A percentile compares a stretch with the other conserved stretches of the same genome.
These are phyloP conservation scores for Capsicum rhomboideum DNA, from an alignment of 257 asterid genomes.

Conservation along the genomic window DNA sequence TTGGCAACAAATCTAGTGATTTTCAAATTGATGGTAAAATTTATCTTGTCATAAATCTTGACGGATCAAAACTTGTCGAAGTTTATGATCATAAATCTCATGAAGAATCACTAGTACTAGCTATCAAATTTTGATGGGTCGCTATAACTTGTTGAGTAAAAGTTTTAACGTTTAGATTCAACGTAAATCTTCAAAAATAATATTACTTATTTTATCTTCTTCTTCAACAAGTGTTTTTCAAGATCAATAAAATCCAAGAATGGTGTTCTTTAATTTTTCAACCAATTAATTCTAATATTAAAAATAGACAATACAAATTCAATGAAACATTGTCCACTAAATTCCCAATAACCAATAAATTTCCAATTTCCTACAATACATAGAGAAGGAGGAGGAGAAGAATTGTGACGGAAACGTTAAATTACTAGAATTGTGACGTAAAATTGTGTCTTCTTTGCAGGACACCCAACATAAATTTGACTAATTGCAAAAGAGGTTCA, in stretches of 20 bases:
- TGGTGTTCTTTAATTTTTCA: neutral
- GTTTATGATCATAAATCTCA: neutral
- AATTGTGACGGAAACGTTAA: neutral
- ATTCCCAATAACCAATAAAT: neutral
- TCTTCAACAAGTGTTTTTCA: neutral
- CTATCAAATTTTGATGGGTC: neutral
- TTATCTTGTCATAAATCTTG: neutral
- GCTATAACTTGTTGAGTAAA: neutral
- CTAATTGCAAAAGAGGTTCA: neutral
- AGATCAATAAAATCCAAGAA: neutral
- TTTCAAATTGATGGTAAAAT: too few species aligned
- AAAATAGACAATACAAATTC: neutral
- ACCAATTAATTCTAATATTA: neutral
- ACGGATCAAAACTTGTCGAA: neutral
- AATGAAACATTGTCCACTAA: neutral
- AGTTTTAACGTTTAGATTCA: neutral
- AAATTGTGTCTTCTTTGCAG: too few species aligned
- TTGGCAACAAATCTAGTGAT: neutral
- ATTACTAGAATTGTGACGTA: too few species aligned
- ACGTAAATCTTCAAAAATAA: neutral
- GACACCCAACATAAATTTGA: too few species aligned
- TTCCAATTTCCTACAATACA: neutral
- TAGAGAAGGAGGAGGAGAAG: neutral
- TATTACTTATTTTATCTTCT: neutral
- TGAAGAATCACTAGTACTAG: neutral